Conservation (phyloP, 306 rosid genomes). For the Rosa chinensis region DNA sequence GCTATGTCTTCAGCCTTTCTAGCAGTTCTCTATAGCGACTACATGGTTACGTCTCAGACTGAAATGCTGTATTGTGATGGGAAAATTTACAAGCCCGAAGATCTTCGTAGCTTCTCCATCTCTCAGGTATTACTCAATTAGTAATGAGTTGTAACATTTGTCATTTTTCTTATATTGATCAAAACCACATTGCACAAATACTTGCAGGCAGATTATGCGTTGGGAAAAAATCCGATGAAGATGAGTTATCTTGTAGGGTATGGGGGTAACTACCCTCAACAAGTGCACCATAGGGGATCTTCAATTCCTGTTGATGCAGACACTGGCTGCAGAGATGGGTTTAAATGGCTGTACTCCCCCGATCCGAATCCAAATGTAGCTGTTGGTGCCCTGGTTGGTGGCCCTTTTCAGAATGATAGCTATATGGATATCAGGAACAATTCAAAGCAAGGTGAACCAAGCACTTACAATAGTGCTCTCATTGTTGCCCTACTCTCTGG, state of each 20-base stretch:
- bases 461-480: constrained; percentile 57
- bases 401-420: constrained; percentile 63
- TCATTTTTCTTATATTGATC: constrained; percentile 1
- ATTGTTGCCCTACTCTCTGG: constrained; percentile 64
- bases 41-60: constrained; percentile 57
- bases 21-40: constrained; percentile 63
- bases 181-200: not conserved
- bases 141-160: constrained; percentile 3
- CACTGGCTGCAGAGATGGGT: constrained; percentile 61
- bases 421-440: constrained; percentile 55
- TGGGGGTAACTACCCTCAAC: constrained; percentile 51
- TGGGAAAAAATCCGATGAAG: constrained; percentile 53
- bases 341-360: constrained; percentile 49
- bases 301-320: constrained; percentile 58
- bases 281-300: constrained; percentile 68
- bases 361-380: constrained; percentile 60
- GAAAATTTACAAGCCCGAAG: constrained; percentile 40
- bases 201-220: constrained; percentile 58
- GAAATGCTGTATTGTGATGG: constrained; percentile 53
- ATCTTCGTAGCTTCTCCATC: constrained; percentile 59
- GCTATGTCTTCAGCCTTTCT: constrained; percentile 69
- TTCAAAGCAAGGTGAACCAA: constrained; percentile 64
- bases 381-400: constrained; percentile 69
- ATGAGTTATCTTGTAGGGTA: constrained; percentile 71
- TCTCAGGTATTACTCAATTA: constrained; percentile 48